These are phyloP conservation scores for Apostasia shenzhenica DNA, from an alignment of 106 monocot species.

Conservation along the genomic window DNA sequence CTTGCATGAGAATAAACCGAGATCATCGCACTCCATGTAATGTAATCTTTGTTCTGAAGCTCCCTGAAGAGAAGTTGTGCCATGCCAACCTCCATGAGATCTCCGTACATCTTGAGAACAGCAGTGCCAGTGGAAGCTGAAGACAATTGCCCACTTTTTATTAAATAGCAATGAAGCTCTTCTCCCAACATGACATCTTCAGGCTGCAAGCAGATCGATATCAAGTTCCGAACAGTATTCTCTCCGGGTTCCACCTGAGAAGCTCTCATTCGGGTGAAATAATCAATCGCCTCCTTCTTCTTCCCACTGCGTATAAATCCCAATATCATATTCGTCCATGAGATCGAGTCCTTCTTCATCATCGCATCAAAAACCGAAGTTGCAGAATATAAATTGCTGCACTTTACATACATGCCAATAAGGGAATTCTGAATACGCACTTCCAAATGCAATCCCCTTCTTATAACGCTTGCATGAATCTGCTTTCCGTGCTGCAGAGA, in stretches of 20 bases:
- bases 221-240: slow-evolving; percentile 17
- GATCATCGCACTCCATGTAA: slow-evolving; percentile 52
- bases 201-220: slow-evolving; percentile 11
- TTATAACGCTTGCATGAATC: slow-evolving; percentile 32
- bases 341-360: slow-evolving; percentile 22
- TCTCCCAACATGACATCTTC: slow-evolving; percentile 16
- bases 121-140: slow-evolving; percentile 25
- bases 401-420: slow-evolving; percentile 38
- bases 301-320: slow-evolving; percentile 16
- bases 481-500: slow-evolving; percentile 19
- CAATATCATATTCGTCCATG: slow-evolving; percentile 46
- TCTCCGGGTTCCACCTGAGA: slow-evolving; percentile 16
- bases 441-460: slow-evolving; percentile 17
- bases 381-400: slow-evolving; percentile 14
- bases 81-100: slow-evolving; percentile 19
- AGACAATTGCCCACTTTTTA: slow-evolving; percentile 19
- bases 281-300: slow-evolving; percentile 7
- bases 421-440: slow-evolving; percentile 31
- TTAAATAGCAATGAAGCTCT: slow-evolving; percentile 30
- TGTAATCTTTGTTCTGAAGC: slow-evolving; percentile 25
- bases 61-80: slow-evolving; percentile 25
- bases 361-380: slow-evolving; percentile 23
- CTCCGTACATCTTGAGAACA: slow-evolving; percentile 39
- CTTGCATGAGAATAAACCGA: slow-evolving; percentile 23
- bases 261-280: slow-evolving; percentile 40